Percentiles rank a stretch among this genome's conserved stretches.
These are phyloP conservation scores for Nigrospora oryzae DNA, from an alignment of 2,329 filamentous ascomycete genomes.

Conservation along the genomic window DNA sequence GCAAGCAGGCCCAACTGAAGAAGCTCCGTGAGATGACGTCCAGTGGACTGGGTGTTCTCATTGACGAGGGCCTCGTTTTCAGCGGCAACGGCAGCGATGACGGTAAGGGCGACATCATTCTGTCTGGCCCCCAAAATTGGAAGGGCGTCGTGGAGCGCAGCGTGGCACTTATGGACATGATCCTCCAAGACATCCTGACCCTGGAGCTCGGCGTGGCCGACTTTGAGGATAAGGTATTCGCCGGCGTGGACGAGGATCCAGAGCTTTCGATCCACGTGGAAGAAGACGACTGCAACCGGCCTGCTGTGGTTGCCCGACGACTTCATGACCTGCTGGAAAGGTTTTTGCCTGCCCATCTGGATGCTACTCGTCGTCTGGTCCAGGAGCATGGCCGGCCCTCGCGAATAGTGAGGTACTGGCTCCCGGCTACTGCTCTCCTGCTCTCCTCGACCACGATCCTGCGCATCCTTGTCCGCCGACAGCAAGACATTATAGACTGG, in stretches of 20 bases:
- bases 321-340: slow-evolving; percentile 61
- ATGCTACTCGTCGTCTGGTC: slow-evolving; percentile 46
- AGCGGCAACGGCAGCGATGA: slow-evolving; percentile 49
- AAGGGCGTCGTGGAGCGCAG: slow-evolving; percentile 73
- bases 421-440: slow-evolving; percentile 62
- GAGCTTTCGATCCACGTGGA: slow-evolving; percentile 46
- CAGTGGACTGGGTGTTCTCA: slow-evolving; percentile 76
- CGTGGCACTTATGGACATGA: slow-evolving; percentile 77
- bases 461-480: slow-evolving; percentile 64
- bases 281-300: slow-evolving; percentile 38
- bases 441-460: slow-evolving; percentile 84
- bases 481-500: slow-evolving; percentile 73
- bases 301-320: slow-evolving; percentile 54
- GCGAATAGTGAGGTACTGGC: slow-evolving; percentile 75
- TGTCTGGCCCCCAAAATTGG: slow-evolving; percentile 38
- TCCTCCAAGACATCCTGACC: slow-evolving; percentile 63
- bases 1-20: slow-evolving; percentile 64
- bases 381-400: slow-evolving; percentile 67
- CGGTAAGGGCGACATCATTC: slow-evolving; percentile 35
- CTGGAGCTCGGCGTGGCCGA: slow-evolving; percentile 54
- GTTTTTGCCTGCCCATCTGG: slow-evolving; percentile 59
- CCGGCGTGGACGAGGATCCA: slow-evolving; percentile 51
- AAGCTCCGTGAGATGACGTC: slow-evolving; percentile 73
- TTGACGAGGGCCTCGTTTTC: slow-evolving; percentile 75
- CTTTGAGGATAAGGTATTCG: slow-evolving; percentile 59